A percentile compares a stretch with the other conserved stretches of the same genome.
phyloP scores from a whole-genome alignment of 345 rosid genomes.

The Citrus cavaleriei region DNA sequence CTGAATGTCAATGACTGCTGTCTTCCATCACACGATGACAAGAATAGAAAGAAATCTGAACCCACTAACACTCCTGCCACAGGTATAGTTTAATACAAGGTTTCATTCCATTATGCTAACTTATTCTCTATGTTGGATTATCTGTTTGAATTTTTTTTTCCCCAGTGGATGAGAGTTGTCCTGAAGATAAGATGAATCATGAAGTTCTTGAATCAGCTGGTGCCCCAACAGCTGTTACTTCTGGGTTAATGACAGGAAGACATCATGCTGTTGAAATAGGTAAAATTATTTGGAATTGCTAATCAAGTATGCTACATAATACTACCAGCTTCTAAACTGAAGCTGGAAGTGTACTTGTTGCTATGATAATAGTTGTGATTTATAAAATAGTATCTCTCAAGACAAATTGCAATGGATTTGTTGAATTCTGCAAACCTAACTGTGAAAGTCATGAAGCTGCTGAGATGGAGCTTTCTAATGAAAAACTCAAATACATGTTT shows the following conservation, averaged over 20 bases:
- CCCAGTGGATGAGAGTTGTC: conserved; percentile 34
- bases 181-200: conserved; percentile 28
- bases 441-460: conserved; percentile 22
- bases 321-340: background rate
- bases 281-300: conserved; percentile 20
- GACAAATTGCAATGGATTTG: conserved; percentile 23
- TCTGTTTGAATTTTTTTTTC: conserved; percentile 3
- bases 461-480: conserved; percentile 15
- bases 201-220: conserved; percentile 22
- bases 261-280: conserved; percentile 29
- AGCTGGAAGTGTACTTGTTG: conserved; percentile 4
- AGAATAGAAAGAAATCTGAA: conserved; percentile 27
- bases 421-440: conserved; percentile 18
- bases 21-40: conserved; percentile 22
- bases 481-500: conserved; percentile 7
- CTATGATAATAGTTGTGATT: conserved; percentile 22
- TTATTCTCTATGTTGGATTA: background rate
- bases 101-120: conserved; percentile 9
- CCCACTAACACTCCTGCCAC: background rate
- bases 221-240: conserved; percentile 23
- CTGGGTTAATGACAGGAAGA: conserved; percentile 25
- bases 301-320: background rate
- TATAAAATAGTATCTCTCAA: conserved; percentile 29
- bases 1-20: conserved; percentile 17
- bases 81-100: conserved; percentile 31